A percentile compares a stretch with the other conserved stretches of the same genome.
Conservation (phyloP, 163 green algal genomes). For the Coccomyxa subellipsoidea region DNA sequence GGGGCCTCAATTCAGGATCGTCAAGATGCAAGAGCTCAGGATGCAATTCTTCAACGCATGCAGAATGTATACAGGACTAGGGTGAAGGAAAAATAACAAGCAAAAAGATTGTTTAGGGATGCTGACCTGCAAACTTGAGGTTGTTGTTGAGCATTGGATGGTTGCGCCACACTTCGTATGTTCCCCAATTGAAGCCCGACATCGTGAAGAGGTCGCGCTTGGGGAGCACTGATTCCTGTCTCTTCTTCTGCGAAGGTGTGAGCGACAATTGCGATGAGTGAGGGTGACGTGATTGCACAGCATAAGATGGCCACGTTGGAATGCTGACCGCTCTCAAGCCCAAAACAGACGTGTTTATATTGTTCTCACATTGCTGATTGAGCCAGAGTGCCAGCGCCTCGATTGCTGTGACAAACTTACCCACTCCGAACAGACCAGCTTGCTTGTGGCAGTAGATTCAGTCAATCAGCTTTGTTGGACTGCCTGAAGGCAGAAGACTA, state of each 20-base stretch:
- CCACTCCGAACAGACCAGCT: too few relatives aligned
- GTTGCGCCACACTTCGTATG: conserved; percentile 44
- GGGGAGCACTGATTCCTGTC: background rate
- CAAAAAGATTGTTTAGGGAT: background rate
- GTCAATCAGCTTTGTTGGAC: too few relatives aligned
- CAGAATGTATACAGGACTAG: background rate
- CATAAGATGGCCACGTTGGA: too few relatives aligned
- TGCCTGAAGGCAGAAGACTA: too few relatives aligned
- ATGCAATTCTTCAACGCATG: background rate
- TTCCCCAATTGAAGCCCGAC: conserved; percentile 44
- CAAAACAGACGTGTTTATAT: too few relatives aligned
- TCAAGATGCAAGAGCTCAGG: background rate
- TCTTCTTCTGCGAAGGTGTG: background rate
- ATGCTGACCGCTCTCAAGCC: too few relatives aligned
- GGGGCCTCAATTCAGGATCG: background rate
- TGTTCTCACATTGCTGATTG: too few relatives aligned
- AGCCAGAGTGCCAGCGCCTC: too few relatives aligned
- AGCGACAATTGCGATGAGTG: background rate
- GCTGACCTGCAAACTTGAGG: background rate
- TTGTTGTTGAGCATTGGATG: conserved; percentile 57
- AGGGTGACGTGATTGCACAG: background rate
- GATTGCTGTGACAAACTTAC: too few relatives aligned
- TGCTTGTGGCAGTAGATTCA: too few relatives aligned
- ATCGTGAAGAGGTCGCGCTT: background rate
- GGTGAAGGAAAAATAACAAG: background rate